phyloP scores from a whole-genome alignment of 371 early-diverging fungal genomes.

The Saksenaea oblongispora region DNA sequence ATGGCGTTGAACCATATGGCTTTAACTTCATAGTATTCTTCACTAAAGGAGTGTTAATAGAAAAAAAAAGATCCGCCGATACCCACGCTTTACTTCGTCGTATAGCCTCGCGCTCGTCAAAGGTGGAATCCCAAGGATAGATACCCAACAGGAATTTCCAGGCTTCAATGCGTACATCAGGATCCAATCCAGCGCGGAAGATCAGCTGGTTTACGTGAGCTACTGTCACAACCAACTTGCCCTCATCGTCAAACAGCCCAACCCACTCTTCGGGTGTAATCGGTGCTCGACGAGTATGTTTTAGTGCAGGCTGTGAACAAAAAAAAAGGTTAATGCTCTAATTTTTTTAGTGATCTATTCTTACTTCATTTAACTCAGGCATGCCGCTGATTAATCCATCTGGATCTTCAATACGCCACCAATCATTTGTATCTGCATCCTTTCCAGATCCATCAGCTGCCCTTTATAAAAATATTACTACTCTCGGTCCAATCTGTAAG shows the following conservation, averaged over 20 bases:
- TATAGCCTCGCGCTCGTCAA: conserved; percentile 70
- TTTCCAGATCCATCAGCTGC: conserved; percentile 32
- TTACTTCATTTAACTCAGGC: conserved; percentile 26
- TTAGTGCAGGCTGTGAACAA: conserved; percentile 17
- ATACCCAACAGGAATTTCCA: conserved; percentile 89
- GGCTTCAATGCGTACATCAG: conserved; percentile 81
- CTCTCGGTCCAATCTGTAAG: conserved; percentile 12
- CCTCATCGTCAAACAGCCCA: conserved; percentile 65
- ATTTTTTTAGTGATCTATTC: neutral
- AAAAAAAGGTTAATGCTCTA: conserved; percentile 3
- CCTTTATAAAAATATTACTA: conserved; percentile 33
- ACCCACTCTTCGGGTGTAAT: conserved; percentile 82
- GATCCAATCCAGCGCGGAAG: conserved; percentile 81
- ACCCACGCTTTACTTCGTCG: conserved; percentile 57
- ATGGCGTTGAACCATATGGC: conserved; percentile 77
- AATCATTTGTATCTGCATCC: conserved; percentile 37
- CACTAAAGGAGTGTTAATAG: conserved; percentile 25
- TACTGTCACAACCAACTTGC: conserved; percentile 53
- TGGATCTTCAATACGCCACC: conserved; percentile 21
- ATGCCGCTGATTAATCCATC: conserved; percentile 28
- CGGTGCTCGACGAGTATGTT: conserved; percentile 49
- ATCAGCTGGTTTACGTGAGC: conserved; percentile 62
- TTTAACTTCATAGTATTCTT: conserved; percentile 80
- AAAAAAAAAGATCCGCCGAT: neutral
- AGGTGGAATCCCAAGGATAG: conserved; percentile 85